Base-by-base conservation (phyloP, 257 asterid species). In the Thymus quinquecostatus region DNA sequence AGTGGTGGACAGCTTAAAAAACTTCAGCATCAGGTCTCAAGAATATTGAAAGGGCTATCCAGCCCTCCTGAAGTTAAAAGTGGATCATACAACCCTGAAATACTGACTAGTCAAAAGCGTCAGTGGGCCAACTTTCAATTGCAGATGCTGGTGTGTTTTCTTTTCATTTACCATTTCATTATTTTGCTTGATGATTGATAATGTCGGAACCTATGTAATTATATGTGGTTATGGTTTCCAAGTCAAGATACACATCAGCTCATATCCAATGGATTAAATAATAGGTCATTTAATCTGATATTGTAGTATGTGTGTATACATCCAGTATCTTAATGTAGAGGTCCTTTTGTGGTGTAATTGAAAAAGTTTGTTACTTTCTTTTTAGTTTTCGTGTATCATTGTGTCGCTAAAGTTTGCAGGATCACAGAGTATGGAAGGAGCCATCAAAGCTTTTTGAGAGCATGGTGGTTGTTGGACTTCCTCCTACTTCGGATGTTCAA, bases 81-180 rank as follows among this genome's bases (percentile, higher is more conserved):
- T 60, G 89, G 97, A 62, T 75, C 80, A 38, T 95, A 92, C 86
- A 95, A 95, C 82, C 99, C 99, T 14, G 99, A 95, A 84, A 75
- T 92, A 55, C 85, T 95, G 38, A 95, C 99, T 40, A 95, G 97
- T 85, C 99, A 87, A 81, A 95, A 95, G 72, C 97, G 99, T 40
- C 99, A 95, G 84, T 95, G 99, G 99, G 96, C 99, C 64, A 88
- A 79, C 87, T 86, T 90, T 81, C 99, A 95, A 77, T 72, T 87
- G 87, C 98, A 92, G 82, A 83, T 89, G 76, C 86, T 90, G 96
- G 99, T 95, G 84, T 34, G 89, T 53, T 71, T 76, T 83, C 69
- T 63, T 79, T 68, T 74, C 78, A 65, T 68, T 67, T 44, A 14
- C 56, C 14, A 54, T 48, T 53, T 77, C 34, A 21, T 60, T 73